phyloP scores from a whole-genome alignment of 257 asterid species.

The Scutellaria barbata region DNA sequence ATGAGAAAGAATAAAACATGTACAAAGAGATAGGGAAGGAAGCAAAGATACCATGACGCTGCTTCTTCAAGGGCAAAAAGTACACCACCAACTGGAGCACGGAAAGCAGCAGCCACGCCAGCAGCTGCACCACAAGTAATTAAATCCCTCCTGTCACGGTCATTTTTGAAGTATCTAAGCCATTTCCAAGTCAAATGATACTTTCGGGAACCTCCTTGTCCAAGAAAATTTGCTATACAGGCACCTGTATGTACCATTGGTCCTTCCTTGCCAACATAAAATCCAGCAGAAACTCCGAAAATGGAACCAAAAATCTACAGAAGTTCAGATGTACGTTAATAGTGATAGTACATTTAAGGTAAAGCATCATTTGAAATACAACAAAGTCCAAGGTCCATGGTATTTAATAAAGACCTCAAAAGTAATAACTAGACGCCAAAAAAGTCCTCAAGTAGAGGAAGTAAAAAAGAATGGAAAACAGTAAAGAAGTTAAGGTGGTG shows the following conservation, averaged over 20 bases:
- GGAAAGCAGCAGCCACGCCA: conserved; percentile 99
- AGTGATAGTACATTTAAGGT: neutral
- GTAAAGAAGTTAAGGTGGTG: neutral
- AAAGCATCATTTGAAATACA: conserved; percentile 12
- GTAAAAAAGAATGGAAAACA: conserved; percentile 10
- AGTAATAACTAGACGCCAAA: conserved; percentile 10
- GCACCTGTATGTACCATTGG: conserved; percentile 99
- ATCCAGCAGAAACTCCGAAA: conserved; percentile 97
- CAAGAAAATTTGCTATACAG: conserved; percentile 93
- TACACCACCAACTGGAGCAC: conserved; percentile 99
- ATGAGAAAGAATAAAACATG: conserved; percentile 16
- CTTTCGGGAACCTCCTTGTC: conserved; percentile 99
- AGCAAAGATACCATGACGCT: conserved; percentile 76
- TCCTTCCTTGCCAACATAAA: conserved; percentile 98
- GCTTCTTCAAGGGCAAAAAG: conserved; percentile 99
- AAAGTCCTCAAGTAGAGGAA: neutral
- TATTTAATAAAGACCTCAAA: conserved; percentile 8
- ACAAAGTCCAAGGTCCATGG: conserved; percentile 1
- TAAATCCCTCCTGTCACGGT: conserved; percentile 93
- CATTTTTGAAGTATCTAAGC: conserved; percentile 92
- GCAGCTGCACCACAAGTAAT: conserved; percentile 99
- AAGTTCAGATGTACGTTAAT: conserved; percentile 16
- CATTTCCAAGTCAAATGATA: conserved; percentile 93
- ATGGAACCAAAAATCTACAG: conserved; percentile 88
- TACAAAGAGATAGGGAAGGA: conserved; percentile 21